Evolutionary conservation across 106 monocot species (phyloP), one percentile per base, ranked within the genome.

Genomic region (Xerophyta viscosa): DNA sequence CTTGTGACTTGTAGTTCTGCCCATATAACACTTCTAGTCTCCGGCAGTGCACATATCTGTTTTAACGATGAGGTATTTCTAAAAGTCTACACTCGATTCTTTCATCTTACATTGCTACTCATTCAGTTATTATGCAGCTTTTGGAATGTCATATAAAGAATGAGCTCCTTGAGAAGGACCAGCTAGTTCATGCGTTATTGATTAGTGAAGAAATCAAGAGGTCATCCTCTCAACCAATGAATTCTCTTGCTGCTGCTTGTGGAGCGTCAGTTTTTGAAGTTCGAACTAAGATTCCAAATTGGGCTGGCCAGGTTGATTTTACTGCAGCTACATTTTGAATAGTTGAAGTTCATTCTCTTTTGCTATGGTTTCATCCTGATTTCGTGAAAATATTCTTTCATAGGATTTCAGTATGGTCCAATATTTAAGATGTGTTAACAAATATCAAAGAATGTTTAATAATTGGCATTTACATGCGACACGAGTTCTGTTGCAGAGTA

Each of bases 11-110:
- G 79, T 41, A 92, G 86, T 58, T 83, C 71, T 18, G 72, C 92
- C 56, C 92, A 92, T 44, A 70, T 92, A 11, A 86, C 92, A 29
- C 82, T 92, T 55, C 60, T 92, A 46, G 86, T 92, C 0, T 86
- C 92, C 54, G 86, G 82, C 42, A 87, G 92, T 48, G 86, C 92
- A 17, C 82, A 87, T 31, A 87, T 82, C 52, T 92, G 92, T 59
- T 92, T 92, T 61, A 82, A 92, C 71, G 86, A 86, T 56, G 82
- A 91, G 80, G 90, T 80, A 67, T n/a, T n/a, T n/a, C n/a, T n/a
- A n/a, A n/a, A n/a, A n/a, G n/a, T n/a, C n/a, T n/a, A n/a, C n/a
- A n/a, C n/a, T n/a, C n/a, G n/a, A n/a, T n/a, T n/a, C n/a, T n/a
- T n/a, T n/a, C n/a, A n/a, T n/a, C n/a, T n/a, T n/a, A n/a, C n/a